phyloP scores from a whole-genome alignment of 208 protist species.

The Tetramitus jugosus region DNA sequence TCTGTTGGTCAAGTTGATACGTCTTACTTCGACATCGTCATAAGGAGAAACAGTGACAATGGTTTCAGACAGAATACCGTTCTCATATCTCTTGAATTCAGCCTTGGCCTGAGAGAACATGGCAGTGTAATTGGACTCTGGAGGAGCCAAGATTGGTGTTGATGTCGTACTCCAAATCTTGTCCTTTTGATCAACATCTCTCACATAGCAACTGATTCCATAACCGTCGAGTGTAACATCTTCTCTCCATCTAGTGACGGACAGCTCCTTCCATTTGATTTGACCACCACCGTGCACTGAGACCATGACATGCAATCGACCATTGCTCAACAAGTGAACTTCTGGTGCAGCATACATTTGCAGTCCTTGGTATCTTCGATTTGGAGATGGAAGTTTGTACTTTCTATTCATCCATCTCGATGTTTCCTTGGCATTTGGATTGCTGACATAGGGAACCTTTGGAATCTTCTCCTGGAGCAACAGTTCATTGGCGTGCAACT shows the following conservation, averaged over 20 bases:
- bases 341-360: neutral
- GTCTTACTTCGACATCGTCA: slow-evolving; percentile 19
- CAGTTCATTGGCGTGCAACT: neutral
- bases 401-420: neutral
- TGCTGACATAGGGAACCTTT: slow-evolving; percentile 3
- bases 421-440: slow-evolving; percentile 20
- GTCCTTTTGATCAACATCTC: neutral
- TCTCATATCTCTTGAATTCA: slow-evolving; percentile 15
- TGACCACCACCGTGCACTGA: slow-evolving; percentile 3
- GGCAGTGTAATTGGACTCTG: neutral
- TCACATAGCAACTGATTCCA: neutral
- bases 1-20: slow-evolving; percentile 4
- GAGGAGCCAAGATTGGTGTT: neutral
- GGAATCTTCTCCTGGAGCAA: slow-evolving; percentile 18
- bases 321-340: slow-evolving; percentile 14
- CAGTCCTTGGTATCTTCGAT: slow-evolving; percentile 5
- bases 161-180: slow-evolving; percentile 9
- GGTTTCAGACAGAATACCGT: neutral
- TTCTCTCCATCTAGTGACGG: slow-evolving; percentile 11
- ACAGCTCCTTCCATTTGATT: neutral
- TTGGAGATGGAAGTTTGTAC: neutral
- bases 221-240: slow-evolving; percentile 15
- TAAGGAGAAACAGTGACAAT: slow-evolving; percentile 7
- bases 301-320: neutral
- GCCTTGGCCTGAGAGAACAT: slow-evolving; percentile 5